phyloP scores from a whole-genome alignment of 495 filamentous ascomycete genomes.

The Aspergillus panamensis region DNA sequence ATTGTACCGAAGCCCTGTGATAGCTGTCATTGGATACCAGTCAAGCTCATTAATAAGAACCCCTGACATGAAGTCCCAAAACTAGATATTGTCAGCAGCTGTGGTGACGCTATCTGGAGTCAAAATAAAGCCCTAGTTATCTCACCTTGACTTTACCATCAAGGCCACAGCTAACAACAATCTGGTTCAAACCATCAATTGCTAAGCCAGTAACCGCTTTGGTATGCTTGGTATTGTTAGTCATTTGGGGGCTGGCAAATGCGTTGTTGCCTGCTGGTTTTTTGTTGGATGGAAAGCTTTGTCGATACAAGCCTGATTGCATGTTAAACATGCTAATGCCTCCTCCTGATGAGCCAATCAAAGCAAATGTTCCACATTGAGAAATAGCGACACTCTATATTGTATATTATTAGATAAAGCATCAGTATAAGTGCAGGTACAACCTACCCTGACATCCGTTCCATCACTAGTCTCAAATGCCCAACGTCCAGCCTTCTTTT shows the following conservation, averaged over 20 bases:
- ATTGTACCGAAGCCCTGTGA: slow-evolving; percentile 74
- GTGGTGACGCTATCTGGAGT: slow-evolving; percentile 9
- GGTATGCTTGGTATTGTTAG: slow-evolving; percentile 62
- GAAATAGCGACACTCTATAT: slow-evolving; percentile 74
- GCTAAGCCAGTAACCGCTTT: slow-evolving; percentile 79
- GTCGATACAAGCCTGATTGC: slow-evolving; percentile 83
- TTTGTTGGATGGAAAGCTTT: slow-evolving; percentile 72
- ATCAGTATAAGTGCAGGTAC: neutral
- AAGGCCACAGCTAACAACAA: slow-evolving; percentile 75
- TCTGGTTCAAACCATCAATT: slow-evolving; percentile 79
- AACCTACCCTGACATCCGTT: slow-evolving; percentile 61
- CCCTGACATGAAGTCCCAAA: slow-evolving; percentile 89
- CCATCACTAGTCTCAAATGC: slow-evolving; percentile 83
- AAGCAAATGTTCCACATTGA: slow-evolving; percentile 86
- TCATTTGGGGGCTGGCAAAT: slow-evolving; percentile 37
- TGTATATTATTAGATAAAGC: neutral
- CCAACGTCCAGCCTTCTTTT: slow-evolving; percentile 90
- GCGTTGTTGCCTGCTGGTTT: slow-evolving; percentile 51
- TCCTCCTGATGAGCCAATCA: slow-evolving; percentile 82
- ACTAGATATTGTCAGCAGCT: slow-evolving; percentile 36
- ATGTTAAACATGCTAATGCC: slow-evolving; percentile 92
- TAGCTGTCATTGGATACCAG: slow-evolving; percentile 75
- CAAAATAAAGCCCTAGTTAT: neutral
- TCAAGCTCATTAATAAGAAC: slow-evolving; percentile 75
- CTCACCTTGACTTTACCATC: slow-evolving; percentile 85